Conservation (phyloP, 768 basidiomycete genomes). For the Agaricus blazei region DNA sequence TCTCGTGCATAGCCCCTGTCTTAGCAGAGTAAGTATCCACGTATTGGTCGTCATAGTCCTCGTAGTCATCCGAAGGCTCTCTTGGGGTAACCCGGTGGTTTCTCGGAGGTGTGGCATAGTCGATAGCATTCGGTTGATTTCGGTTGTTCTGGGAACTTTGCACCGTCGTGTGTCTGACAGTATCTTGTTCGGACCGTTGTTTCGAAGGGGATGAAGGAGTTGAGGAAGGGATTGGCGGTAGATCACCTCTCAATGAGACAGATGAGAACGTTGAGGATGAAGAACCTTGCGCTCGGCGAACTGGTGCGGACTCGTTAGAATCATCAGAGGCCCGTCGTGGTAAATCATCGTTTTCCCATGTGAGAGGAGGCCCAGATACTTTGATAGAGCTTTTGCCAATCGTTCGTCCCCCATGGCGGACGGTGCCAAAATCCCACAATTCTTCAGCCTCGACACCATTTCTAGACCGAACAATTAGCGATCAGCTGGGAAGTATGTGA, state of each 20-base stretch:
- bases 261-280: constrained; percentile 32
- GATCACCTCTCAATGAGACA: constrained; percentile 48
- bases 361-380: constrained; percentile 62
- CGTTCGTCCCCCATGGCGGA: constrained; percentile 70
- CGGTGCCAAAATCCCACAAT: constrained; percentile 97
- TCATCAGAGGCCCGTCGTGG: constrained; percentile 33
- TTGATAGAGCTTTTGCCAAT: constrained; percentile 64
- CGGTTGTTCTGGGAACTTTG: constrained; percentile 9
- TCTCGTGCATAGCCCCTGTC: constrained; percentile 42
- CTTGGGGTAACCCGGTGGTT: constrained; percentile 30
- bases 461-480: constrained; percentile 24
- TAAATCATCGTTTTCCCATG: constrained; percentile 74
- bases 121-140: constrained; percentile 5
- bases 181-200: constrained; percentile 54
- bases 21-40: constrained; percentile 42
- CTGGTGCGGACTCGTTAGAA: constrained; percentile 25
- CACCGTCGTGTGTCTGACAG: constrained; percentile 55
- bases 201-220: constrained; percentile 12
- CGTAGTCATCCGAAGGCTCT: constrained; percentile 59
- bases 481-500: neutral
- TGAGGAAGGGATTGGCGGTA: constrained; percentile 52
- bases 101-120: constrained; percentile 18
- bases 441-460: constrained; percentile 65
- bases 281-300: constrained; percentile 27
- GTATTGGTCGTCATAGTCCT: constrained; percentile 59